These are phyloP conservation scores for Pneumocystis jirovecii DNA, from an alignment of 1,139 yeast genomes.

Conservation along the genomic window DNA sequence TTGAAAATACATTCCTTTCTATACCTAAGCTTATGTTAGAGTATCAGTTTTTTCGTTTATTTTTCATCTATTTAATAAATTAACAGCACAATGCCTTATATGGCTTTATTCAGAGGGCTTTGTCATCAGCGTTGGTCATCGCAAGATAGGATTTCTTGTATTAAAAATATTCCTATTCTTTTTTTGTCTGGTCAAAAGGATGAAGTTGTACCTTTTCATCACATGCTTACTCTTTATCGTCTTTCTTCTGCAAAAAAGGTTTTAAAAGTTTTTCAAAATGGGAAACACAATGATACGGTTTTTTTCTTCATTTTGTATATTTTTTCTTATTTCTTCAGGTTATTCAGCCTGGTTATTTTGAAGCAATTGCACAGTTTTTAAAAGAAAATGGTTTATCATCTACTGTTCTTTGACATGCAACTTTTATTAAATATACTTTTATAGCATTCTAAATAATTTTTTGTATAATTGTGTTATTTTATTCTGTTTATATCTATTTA, in stretches of 20 bases:
- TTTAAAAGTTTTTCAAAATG: background rate
- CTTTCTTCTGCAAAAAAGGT: conserved; percentile 23
- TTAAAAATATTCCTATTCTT: conserved; percentile 50
- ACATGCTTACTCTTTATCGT: conserved; percentile 51
- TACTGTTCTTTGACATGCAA: background rate
- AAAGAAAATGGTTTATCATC: background rate
- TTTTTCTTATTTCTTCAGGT: background rate
- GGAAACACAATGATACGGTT: background rate
- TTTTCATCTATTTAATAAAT: background rate
- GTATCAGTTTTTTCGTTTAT: conserved; percentile 1
- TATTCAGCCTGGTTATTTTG: background rate
- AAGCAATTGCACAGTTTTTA: background rate
- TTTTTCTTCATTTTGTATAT: background rate
- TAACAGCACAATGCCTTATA: conserved; percentile 39
- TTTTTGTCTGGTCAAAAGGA: conserved; percentile 63
- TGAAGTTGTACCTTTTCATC: conserved; percentile 82
- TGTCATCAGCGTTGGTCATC: conserved; percentile 80
- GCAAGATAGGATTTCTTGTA: conserved; percentile 40
- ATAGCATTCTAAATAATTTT: too few relatives aligned
- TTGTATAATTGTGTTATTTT: too few relatives aligned
- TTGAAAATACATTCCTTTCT: conserved; percentile 78
- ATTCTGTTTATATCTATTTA: too few relatives aligned
- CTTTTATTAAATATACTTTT: too few relatives aligned
- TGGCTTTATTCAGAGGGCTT: conserved; percentile 41
- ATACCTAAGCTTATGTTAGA: conserved; percentile 67